Evolutionary conservation across 176 grass and related monocot species (phyloP).

Genomic region (Panicum miliaceum): DNA sequence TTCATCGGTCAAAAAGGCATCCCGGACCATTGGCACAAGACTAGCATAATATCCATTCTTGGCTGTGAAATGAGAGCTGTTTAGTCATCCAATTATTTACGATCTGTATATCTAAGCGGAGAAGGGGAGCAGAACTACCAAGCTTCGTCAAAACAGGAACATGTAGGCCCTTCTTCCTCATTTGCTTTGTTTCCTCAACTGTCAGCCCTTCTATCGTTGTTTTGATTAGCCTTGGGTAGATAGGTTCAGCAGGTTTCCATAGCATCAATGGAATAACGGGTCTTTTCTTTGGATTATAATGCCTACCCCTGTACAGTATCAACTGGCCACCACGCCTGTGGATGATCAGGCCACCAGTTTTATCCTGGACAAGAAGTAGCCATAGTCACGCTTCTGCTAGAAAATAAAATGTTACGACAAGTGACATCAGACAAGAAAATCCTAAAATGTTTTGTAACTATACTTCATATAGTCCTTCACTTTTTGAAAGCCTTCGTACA

Average conservation of each 20-base stretch:
- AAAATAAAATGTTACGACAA: neutral
- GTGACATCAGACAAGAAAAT: neutral
- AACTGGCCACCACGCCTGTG: conserved; percentile 64
- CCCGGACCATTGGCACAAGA: conserved; percentile 72
- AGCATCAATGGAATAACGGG: conserved; percentile 83
- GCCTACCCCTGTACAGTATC: conserved; percentile 76
- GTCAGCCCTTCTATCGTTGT: conserved; percentile 78
- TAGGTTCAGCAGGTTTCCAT: conserved; percentile 87
- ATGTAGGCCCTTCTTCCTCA: conserved; percentile 83
- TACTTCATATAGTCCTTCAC: neutral
- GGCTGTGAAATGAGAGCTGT: conserved; percentile 50
- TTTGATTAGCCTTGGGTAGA: conserved; percentile 84
- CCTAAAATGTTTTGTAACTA: neutral
- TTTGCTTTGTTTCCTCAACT: conserved; percentile 77
- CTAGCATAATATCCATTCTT: conserved; percentile 90
- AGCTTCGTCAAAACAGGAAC: conserved; percentile 79
- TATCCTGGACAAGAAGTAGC: conserved; percentile 54
- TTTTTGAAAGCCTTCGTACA: no score
- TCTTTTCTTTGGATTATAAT: conserved; percentile 91
- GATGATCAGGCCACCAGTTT: conserved; percentile 85
- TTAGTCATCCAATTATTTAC: conserved; percentile 40
- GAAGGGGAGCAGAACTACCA: conserved; percentile 45
- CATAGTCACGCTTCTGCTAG: neutral
- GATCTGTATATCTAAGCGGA: neutral
- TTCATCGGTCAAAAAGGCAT: conserved; percentile 75